phyloP scores from a whole-genome alignment of 306 rosid species.

The Quillaja saponaria region DNA sequence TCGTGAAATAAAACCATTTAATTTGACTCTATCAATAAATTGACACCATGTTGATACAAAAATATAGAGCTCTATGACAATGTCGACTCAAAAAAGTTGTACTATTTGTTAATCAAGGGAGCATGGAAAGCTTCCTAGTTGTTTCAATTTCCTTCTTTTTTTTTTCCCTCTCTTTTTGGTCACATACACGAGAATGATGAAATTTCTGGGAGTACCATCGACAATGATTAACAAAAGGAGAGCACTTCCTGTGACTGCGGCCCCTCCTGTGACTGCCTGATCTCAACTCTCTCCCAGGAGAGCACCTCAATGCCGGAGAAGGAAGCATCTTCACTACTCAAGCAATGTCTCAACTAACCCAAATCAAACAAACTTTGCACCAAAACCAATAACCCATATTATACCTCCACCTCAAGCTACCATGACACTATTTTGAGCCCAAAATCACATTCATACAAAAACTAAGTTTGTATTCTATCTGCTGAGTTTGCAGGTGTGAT shows the following conservation, averaged over 20 bases:
- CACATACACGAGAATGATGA: too few relatives aligned
- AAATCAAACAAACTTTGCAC: slow-evolving; percentile 19
- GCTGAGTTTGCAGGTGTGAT: slow-evolving; percentile 26
- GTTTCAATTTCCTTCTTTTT: too few relatives aligned
- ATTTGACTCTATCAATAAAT: too few relatives aligned
- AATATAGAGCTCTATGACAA: too few relatives aligned
- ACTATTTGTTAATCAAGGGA: slow-evolving; percentile 9
- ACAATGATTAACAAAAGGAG: background rate
- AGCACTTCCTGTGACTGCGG: slow-evolving; percentile 60
- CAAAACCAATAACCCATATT: slow-evolving; percentile 30
- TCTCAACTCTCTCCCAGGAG: slow-evolving; percentile 67
- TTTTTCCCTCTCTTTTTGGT: too few relatives aligned
- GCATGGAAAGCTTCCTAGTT: background rate
- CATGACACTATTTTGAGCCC: slow-evolving; percentile 15
- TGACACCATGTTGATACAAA: background rate
- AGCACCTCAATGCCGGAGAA: slow-evolving; percentile 72
- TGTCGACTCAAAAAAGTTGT: background rate
- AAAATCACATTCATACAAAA: slow-evolving; percentile 30
- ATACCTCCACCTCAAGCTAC: slow-evolving; percentile 25
- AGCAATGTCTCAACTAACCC: slow-evolving; percentile 28
- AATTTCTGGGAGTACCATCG: too few relatives aligned
- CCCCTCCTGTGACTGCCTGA: slow-evolving; percentile 66
- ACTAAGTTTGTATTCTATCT: slow-evolving; percentile 1
- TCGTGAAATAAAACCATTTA: background rate
- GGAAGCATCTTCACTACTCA: slow-evolving; percentile 62